phyloP scores from a whole-genome alignment of 768 basidiomycete genomes.

The Agrocybe pediades region DNA sequence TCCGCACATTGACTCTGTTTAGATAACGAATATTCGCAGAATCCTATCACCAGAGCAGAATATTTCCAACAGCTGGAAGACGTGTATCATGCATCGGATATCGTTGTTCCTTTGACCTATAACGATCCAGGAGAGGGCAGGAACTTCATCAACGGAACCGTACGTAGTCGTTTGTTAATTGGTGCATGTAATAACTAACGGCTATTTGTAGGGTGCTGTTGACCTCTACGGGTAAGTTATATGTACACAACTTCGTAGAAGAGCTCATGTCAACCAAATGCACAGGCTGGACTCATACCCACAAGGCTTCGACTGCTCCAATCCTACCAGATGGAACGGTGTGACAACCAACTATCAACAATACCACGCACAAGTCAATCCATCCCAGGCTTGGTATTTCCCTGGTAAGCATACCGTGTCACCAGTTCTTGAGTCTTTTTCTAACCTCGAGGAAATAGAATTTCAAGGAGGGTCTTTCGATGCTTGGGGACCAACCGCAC shows the following conservation, averaged over 20 bases:
- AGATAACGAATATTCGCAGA: conserved; percentile 81
- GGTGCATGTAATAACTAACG: not conserved
- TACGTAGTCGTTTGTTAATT: conserved; percentile 25
- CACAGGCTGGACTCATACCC: conserved; percentile 70
- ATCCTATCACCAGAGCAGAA: conserved; percentile 39
- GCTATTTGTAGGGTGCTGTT: conserved; percentile 55
- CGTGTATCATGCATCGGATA: conserved; percentile 53
- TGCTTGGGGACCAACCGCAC: conserved; percentile 77
- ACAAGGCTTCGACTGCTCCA: conserved; percentile 80
- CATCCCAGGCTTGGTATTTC: conserved; percentile 68
- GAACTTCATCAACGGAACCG: conserved; percentile 75
- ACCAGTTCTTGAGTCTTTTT: conserved; percentile 5
- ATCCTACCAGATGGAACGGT: conserved; percentile 64
- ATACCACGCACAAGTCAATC: conserved; percentile 57
- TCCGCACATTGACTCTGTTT: too few species aligned
- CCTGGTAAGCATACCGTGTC: conserved; percentile 45
- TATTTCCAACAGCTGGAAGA: conserved; percentile 68
- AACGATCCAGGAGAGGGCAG: conserved; percentile 62
- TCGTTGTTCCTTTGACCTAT: conserved; percentile 73
- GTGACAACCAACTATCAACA: conserved; percentile 64
- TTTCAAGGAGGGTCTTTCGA: conserved; percentile 81
- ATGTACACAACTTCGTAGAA: not conserved
- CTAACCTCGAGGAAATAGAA: conserved; percentile 26
- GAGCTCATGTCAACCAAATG: not conserved
- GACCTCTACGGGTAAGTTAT: conserved; percentile 67